phyloP scores from a whole-genome alignment of 768 basidiomycete genomes.

The Dioszegia aurantiaca region DNA sequence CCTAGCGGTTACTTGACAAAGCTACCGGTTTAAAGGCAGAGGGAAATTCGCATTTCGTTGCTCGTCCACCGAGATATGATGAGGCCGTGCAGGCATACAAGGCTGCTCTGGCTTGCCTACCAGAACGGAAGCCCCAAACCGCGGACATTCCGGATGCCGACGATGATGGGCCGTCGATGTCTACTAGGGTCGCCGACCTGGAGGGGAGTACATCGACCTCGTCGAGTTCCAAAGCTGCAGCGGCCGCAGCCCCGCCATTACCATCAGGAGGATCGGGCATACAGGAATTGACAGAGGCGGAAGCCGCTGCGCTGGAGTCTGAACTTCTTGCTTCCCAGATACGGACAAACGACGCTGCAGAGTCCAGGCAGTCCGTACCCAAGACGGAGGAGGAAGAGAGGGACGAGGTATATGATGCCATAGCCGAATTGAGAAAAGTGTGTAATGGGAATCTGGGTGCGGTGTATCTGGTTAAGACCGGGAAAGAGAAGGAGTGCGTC shows the following conservation, averaged over 20 bases:
- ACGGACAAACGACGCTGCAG: conserved; percentile 35
- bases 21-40: conserved; percentile 68
- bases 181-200: background rate
- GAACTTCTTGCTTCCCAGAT: background rate
- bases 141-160: too few species aligned
- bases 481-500: conserved; percentile 73
- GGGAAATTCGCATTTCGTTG: conserved; percentile 72
- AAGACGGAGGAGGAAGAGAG: conserved; percentile 31
- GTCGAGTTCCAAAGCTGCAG: background rate
- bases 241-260: conserved; percentile 48
- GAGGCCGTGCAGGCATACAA: conserved; percentile 71
- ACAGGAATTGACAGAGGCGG: conserved; percentile 43
- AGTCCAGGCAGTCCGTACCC: conserved; percentile 18
- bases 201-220: too few species aligned
- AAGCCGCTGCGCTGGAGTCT: conserved; percentile 5
- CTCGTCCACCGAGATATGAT: conserved; percentile 59
- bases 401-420: conserved; percentile 56
- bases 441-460: conserved; percentile 86
- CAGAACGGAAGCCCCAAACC: conserved; percentile 41
- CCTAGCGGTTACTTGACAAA: conserved; percentile 14
- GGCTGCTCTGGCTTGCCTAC: conserved; percentile 66
- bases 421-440: conserved; percentile 64
- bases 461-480: conserved; percentile 78
- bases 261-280: conserved; percentile 23
- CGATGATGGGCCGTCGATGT: background rate